Evolutionary conservation across 352 stramenopile species (phyloP).

Genomic region (Globisporangium carolinianum): DNA sequence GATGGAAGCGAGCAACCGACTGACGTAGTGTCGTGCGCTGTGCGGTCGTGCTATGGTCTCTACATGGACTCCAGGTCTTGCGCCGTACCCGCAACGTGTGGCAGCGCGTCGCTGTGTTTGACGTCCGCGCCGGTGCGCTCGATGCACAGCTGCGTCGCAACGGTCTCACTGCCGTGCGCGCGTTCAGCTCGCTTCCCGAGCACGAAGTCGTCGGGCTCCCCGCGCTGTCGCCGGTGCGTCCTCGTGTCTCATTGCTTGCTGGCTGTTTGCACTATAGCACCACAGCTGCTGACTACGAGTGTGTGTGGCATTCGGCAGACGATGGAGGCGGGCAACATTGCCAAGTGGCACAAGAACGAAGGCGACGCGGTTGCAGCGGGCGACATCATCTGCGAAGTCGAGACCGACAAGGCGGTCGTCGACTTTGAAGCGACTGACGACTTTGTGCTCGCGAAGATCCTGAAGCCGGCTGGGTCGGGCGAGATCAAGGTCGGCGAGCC

Average conservation of each 20-base stretch:
- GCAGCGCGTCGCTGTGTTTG: constrained; percentile 48
- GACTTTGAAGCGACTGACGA: constrained; percentile 98
- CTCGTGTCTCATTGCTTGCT: background rate
- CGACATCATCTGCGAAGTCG: constrained; percentile 92
- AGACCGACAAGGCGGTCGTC: constrained; percentile 98
- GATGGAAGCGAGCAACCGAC: too few species aligned
- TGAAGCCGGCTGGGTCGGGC: constrained; percentile 74
- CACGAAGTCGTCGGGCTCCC: constrained; percentile 76
- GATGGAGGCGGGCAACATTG: constrained; percentile 94
- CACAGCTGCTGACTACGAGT: background rate
- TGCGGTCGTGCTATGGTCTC: background rate
- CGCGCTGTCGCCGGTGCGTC: constrained; percentile 48
- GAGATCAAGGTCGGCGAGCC: constrained; percentile 84
- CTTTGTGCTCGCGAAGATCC: constrained; percentile 92
- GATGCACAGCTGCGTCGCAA: constrained; percentile 16
- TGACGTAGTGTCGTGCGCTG: background rate
- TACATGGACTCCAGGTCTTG: constrained; percentile 25
- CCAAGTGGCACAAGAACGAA: constrained; percentile 91
- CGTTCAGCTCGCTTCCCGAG: constrained; percentile 58
- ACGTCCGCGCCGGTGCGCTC: constrained; percentile 23
- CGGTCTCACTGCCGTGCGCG: constrained; percentile 19
- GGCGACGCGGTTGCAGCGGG: constrained; percentile 89
- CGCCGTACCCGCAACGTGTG: constrained; percentile 43
- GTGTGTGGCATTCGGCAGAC: constrained; percentile 35
- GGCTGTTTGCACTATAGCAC: background rate